Percentiles rank a stretch among this genome's conserved stretches.
Evolutionary conservation across 1,284 basidiomycete species (phyloP).

Genomic region (Ceratorhiza oryzae-sativae): DNA sequence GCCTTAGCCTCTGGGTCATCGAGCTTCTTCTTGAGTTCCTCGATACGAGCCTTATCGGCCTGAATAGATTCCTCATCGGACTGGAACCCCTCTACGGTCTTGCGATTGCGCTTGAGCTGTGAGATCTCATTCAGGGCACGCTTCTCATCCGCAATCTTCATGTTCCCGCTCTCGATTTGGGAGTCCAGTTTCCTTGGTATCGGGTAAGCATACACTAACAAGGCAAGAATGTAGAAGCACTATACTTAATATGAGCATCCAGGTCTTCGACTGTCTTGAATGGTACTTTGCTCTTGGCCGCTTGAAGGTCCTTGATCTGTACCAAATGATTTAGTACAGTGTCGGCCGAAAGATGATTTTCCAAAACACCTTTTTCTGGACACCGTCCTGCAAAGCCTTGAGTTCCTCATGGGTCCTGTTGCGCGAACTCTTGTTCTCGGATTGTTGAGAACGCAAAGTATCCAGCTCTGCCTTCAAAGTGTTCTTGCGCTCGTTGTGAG

Average conservation of each 20-base stretch:
- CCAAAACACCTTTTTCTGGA: slow-evolving; percentile 78
- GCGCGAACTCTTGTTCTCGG: slow-evolving; percentile 77
- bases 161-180: slow-evolving; percentile 88
- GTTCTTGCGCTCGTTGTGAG: slow-evolving; percentile 75
- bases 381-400: slow-evolving; percentile 78
- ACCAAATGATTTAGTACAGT: slow-evolving; percentile 36
- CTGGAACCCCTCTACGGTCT: slow-evolving; percentile 80
- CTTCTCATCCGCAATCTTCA: slow-evolving; percentile 97
- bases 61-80: slow-evolving; percentile 82
- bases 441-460: slow-evolving; percentile 79
- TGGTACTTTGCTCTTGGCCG: slow-evolving; percentile 79
- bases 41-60: slow-evolving; percentile 73
- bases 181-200: slow-evolving; percentile 75
- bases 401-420: slow-evolving; percentile 84
- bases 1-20: slow-evolving; percentile 93
- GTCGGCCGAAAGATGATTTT: not conserved
- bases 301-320: slow-evolving; percentile 89
- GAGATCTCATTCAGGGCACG: slow-evolving; percentile 90
- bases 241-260: slow-evolving; percentile 84
- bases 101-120: slow-evolving; percentile 71
- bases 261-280: slow-evolving; percentile 90
- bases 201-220: slow-evolving; percentile 4
- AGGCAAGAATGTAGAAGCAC: slow-evolving; percentile 37
- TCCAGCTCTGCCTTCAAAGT: slow-evolving; percentile 86
- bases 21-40: slow-evolving; percentile 84